Base-by-base conservation (phyloP, 345 rosid genomes). In the Eucalyptus leucophloia region DNA sequence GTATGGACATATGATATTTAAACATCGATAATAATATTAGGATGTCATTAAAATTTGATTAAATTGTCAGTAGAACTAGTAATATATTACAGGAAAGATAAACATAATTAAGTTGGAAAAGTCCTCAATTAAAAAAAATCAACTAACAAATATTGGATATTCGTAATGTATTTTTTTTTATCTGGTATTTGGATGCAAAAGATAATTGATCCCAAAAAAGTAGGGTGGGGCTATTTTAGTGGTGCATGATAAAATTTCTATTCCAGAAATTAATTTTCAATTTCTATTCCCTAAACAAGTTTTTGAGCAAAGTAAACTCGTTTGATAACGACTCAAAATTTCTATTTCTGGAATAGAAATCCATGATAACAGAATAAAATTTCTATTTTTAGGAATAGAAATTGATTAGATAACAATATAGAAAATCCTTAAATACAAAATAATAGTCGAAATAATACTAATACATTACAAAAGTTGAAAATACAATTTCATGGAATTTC, bases 341-440 rank as follows among this genome's bases (percentile, higher is more conserved):
- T 44, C 1, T 44, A 44, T 44, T 44, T 44, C 1, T 44, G 2
- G 7, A 1, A 1, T 9, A 40, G 40, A 8, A 44, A 44, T 44
- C 8, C 9, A 9, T 44, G 3, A 44, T 44, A 44, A 44, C 3
- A 8, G 0, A 44, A 44, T 44, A 44, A 44, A 44, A 44, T 44
- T 44, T 44, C 3, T 44, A 44, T 44, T 44, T 44, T 2, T 44
- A 44, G 44, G 7, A 42, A 42, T 42, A 42, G 1, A 42, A 42
- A 42, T 42, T 42, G 44, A 42, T 42, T 42, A 42, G 44, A 42
- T 42, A 42, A 42, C 44, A 42, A 44, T 10, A 44, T 44, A 44
- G 11, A 10, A 44, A 44, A 44, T 44, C 10, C 3, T 44, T 10
- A 44, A 44, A 8, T 44, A 44, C 1, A 44, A 44, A 44, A 44